phyloP scores from a whole-genome alignment of 306 rosid genomes.

The Cucurbita moschata region DNA sequence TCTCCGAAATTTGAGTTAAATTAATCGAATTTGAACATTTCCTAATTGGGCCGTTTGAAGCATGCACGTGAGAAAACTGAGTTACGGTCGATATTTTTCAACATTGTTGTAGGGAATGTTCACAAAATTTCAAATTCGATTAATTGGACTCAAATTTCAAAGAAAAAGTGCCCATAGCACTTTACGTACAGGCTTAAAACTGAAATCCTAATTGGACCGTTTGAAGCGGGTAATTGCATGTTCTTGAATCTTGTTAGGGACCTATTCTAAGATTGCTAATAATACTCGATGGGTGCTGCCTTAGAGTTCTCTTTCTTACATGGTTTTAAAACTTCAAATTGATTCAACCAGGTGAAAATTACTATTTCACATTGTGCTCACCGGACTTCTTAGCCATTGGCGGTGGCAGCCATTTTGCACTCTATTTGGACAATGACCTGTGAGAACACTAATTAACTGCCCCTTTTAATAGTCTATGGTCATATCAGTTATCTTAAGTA shows the following conservation, averaged over 20 bases:
- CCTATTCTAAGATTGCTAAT: neutral
- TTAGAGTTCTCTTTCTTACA: neutral
- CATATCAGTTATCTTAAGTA: neutral
- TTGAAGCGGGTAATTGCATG: neutral
- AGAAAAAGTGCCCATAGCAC: no score
- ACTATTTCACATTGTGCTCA: constrained; percentile 71
- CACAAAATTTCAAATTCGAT: no score
- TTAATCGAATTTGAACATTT: no score
- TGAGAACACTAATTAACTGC: constrained; percentile 20
- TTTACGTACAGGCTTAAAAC: no score
- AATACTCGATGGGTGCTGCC: neutral
- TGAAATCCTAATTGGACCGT: no score
- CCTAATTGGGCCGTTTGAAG: no score
- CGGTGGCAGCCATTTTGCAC: constrained; percentile 84
- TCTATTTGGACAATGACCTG: constrained; percentile 82
- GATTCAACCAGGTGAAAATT: constrained; percentile 55
- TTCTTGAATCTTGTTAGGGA: neutral
- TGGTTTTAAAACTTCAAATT: neutral
- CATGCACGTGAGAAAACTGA: no score
- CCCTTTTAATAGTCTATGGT: neutral
- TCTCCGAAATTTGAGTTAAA: no score
- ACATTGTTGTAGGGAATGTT: no score
- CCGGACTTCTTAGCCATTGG: constrained; percentile 66
- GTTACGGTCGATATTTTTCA: no score
- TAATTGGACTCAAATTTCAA: no score